These are phyloP conservation scores for Austroboletus novae-zelandiae DNA, from an alignment of 1,284 basidiomycete species.

Conservation along the genomic window DNA sequence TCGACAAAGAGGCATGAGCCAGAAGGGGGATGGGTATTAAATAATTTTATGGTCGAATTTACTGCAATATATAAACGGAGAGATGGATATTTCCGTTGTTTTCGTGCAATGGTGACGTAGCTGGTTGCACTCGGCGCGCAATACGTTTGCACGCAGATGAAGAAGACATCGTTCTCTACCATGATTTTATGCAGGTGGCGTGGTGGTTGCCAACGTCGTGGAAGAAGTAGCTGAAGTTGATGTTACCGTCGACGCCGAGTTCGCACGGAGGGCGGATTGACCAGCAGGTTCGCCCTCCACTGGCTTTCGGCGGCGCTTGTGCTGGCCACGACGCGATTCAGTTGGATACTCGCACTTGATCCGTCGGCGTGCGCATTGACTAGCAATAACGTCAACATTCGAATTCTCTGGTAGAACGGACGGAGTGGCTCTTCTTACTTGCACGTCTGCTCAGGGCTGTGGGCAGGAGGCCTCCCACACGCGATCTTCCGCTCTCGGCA, in stretches of 20 bases:
- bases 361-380: slow-evolving; percentile 47
- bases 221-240: slow-evolving; percentile 17
- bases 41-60: slow-evolving; percentile 22
- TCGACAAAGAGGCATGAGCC: slow-evolving; percentile 9
- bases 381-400: slow-evolving; percentile 30
- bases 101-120: slow-evolving; percentile 8
- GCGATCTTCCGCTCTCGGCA: slow-evolving; percentile 40
- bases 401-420: slow-evolving; percentile 7
- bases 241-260: slow-evolving; percentile 17
- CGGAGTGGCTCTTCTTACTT: slow-evolving; percentile 26
- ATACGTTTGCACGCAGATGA: slow-evolving; percentile 5
- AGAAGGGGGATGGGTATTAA: slow-evolving; percentile 23
- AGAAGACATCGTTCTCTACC: slow-evolving; percentile 9
- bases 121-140: slow-evolving; percentile 6
- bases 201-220: slow-evolving; percentile 19
- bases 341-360: slow-evolving; percentile 50
- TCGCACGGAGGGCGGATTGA: slow-evolving; percentile 25
- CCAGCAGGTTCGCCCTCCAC: slow-evolving; percentile 23
- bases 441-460: slow-evolving; percentile 36
- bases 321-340: slow-evolving; percentile 51
- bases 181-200: slow-evolving; percentile 22
- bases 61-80: slow-evolving; percentile 27
- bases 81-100: slow-evolving; percentile 15
- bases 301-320: slow-evolving; percentile 41
- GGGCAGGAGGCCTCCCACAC: slow-evolving; percentile 35